Base-by-base conservation (phyloP, 306 rosid genomes). In the Quillaja saponaria region DNA sequence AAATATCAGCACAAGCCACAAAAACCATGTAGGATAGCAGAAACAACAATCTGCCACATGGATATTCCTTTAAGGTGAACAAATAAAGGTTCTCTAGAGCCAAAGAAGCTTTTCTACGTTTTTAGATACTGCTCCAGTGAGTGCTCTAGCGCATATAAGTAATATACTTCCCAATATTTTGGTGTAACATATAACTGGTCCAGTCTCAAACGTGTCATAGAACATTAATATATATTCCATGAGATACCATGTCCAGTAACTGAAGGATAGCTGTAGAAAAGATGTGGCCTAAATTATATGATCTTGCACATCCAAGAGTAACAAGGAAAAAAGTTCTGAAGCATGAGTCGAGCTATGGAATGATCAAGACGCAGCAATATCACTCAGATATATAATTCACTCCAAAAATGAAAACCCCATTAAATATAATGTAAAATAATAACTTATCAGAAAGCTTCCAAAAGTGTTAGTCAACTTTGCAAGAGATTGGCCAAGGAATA, bases 241-340 rank as follows among this genome's bases (percentile, higher is more conserved):
- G 45, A 6, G 18, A 45, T 35, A 55, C 17, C 31, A 25, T 25
- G 31, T 10, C 17, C 64, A 55, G 62, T 58, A 17, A 47, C 31
- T 25, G 4, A 25, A 4, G 4, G 4, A 25, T 25, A n/a, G n/a
- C n/a, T n/a, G n/a, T n/a, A n/a, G n/a, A n/a, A n/a, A n/a, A n/a
- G n/a, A 44, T 44, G 33, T 21, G 35, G 19, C 39, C 68, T 15
- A 33, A 19, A 28, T 41, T 42, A 42, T 21, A 34, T 12, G 41
- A 39, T 64, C 6, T 38, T 10, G 13, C n/a, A 16, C 46, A 51
- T 42, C 59, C 18, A 3, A 51, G 66, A 19, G 44, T 3, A 13
- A 69, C 44, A 55, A 7, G 67, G 55, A 62, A 46, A n/a, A n/a
- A n/a, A 49, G 25, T 55, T 60, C 8, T 9, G 17, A 63, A 47